phyloP scores from a whole-genome alignment of 2,329 filamentous ascomycete species.

The Cladosporium sp. region DNA sequence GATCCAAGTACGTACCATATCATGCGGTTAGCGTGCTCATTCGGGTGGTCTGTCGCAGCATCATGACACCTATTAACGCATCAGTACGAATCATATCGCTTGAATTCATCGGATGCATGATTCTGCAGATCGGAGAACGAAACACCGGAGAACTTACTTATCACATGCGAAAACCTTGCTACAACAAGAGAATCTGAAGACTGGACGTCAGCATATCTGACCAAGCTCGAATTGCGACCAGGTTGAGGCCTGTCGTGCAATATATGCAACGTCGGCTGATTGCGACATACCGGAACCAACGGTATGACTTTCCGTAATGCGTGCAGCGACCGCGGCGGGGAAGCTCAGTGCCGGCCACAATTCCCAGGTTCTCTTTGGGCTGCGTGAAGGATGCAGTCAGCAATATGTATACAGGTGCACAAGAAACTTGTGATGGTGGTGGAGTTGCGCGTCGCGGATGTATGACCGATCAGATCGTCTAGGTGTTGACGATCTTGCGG shows the following conservation, averaged over 20 bases:
- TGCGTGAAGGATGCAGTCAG: constrained; percentile 16
- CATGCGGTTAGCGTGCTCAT: constrained; percentile 81
- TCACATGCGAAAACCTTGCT: constrained; percentile 54
- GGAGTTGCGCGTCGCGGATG: not conserved
- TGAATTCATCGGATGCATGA: no score
- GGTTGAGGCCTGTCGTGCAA: constrained; percentile 2
- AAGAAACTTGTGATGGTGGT: not conserved
- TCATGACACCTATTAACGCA: constrained; percentile 63
- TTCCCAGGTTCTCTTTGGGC: constrained; percentile 50
- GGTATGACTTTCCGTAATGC: constrained; percentile 47
- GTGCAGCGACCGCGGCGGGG: constrained; percentile 49
- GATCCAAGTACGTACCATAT: constrained; percentile 51
- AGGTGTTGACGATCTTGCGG: not conserved
- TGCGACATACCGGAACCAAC: constrained; percentile 49
- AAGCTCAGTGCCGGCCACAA: constrained; percentile 50
- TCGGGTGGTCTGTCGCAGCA: constrained; percentile 61
- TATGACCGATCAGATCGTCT: not conserved
- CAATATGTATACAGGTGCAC: not conserved
- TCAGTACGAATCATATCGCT: constrained; percentile 8
- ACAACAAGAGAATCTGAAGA: constrained; percentile 51
- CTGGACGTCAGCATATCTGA: not conserved
- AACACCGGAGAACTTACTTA: constrained; percentile 36
- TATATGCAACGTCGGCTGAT: constrained; percentile 6
- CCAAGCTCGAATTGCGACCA: not conserved
- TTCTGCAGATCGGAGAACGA: not conserved